phyloP scores from a whole-genome alignment of 495 filamentous ascomycete species.

The Tirmania nivea region DNA sequence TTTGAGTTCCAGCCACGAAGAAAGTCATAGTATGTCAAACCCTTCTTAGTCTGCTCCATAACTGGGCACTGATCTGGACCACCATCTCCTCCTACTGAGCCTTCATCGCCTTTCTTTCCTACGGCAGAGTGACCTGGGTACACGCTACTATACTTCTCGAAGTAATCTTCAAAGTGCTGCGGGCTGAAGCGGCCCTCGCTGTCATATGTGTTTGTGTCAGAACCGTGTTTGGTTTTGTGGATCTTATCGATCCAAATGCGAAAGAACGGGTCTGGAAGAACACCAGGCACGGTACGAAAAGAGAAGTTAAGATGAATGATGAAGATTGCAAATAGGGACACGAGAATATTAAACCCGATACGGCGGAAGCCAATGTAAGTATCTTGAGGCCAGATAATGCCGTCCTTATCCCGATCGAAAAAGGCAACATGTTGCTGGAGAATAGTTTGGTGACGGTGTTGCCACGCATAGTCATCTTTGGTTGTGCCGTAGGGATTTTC shows the following conservation, averaged over 20 bases:
- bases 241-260: constrained; percentile 28
- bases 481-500: constrained; percentile 19
- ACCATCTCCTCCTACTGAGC: not conserved
- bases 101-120: not conserved
- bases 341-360: constrained; percentile 28
- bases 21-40: constrained; percentile 20
- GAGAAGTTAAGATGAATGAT: constrained; percentile 31
- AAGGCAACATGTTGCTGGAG: constrained; percentile 33
- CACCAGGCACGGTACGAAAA: constrained; percentile 26
- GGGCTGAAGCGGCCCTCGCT: constrained; percentile 33
- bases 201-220: constrained; percentile 31
- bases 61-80: not conserved
- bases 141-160: constrained; percentile 27
- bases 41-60: constrained; percentile 4
- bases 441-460: constrained; percentile 8
- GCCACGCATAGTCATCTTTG: constrained; percentile 10
- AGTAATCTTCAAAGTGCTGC: constrained; percentile 36
- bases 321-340: constrained; percentile 17
- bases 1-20: constrained; percentile 23
- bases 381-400: constrained; percentile 30
- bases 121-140: not conserved
- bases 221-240: constrained; percentile 39
- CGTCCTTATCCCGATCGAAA: constrained; percentile 31
- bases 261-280: constrained; percentile 30
- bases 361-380: constrained; percentile 32